Base-by-base conservation (phyloP, 139 green algal genomes). In the Chlorella sp. region DNA sequence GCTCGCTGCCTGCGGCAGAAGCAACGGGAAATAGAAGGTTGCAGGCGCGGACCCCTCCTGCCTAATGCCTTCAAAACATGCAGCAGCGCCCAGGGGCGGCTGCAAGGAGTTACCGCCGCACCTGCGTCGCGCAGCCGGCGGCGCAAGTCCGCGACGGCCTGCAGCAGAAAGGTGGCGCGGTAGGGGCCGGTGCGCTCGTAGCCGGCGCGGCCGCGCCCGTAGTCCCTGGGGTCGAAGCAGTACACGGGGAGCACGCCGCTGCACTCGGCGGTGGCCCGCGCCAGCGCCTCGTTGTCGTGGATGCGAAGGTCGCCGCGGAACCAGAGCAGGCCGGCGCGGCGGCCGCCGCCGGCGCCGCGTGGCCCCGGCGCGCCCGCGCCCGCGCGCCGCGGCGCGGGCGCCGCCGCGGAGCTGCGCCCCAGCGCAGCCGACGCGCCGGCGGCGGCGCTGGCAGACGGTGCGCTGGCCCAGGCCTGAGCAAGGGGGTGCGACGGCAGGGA, bases 181-280 rank as follows among this genome's bases (percentile, higher is more conserved):
- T 73, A 82, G 55, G 80, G 79, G 29, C 79, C 79, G 58, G 73
- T 58, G n/a, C 45, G 76, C 66, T 91, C 83, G 64, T 89, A 93
- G 4, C 83, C 87, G 35, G 78, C 81, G 14, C 51, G 40, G 63
- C 67, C 79, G 36, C 78, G 79, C 19, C 79, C 73, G 41, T 87
- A 91, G 56, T 91, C 86, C 17, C 86, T 64, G 2, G 87, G 87
- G 67, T 91, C 87, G 38, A 91, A 92, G 76, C 83, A 87, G 67
- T 85, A 91, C 42, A 91, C 83, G 1, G 83, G 81, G 62, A 91
- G 15, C 35, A 91, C 31, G 46, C 67, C 79, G 42, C 48, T 58
- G 41, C 65, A 73, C 62, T 83, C 82, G 25, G 80, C 56, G 38
- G 67, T 76, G 8, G 87, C 87, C 1, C n/a, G 55, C 12, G 17